A percentile compares a stretch with the other conserved stretches of the same genome.
phyloP scores from a whole-genome alignment of 2,329 filamentous ascomycete genomes.

The Dothiorella sarmentorum region DNA sequence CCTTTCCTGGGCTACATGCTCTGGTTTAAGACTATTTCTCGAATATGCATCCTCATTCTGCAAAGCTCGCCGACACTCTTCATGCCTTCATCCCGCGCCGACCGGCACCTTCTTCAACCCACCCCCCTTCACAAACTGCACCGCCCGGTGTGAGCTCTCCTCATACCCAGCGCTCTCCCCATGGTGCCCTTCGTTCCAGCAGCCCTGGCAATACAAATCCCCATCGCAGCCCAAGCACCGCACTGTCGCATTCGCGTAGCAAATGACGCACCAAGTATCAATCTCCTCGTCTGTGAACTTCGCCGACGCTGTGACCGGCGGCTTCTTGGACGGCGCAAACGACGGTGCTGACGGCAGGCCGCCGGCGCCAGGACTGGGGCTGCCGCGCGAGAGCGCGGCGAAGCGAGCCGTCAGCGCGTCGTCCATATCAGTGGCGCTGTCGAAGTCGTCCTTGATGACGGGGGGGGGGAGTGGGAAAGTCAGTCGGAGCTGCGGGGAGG shows the following conservation, averaged over 20 bases:
- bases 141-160: conserved; percentile 65
- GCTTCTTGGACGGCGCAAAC: conserved; percentile 39
- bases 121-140: conserved; percentile 48
- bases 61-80: too few species aligned
- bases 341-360: conserved; percentile 47
- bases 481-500: conserved; percentile 45
- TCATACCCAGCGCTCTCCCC: conserved; percentile 67
- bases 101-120: conserved; percentile 8
- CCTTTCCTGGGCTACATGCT: too few species aligned
- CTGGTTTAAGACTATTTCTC: too few species aligned
- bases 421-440: conserved; percentile 36
- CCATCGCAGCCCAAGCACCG: conserved; percentile 68
- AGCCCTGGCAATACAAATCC: conserved; percentile 71
- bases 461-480: conserved; percentile 24
- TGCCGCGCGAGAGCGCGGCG: conserved; percentile 36
- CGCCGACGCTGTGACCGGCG: conserved; percentile 24
- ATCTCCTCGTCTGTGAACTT: conserved; percentile 64
- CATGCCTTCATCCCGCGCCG: neutral
- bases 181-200: conserved; percentile 78
- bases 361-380: conserved; percentile 30
- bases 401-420: conserved; percentile 46
- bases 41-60: too few species aligned
- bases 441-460: conserved; percentile 26
- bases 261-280: conserved; percentile 77
- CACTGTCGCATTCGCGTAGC: conserved; percentile 72